phyloP scores from a whole-genome alignment of 2,329 filamentous ascomycete species.

The Cladosporium halotolerans region DNA sequence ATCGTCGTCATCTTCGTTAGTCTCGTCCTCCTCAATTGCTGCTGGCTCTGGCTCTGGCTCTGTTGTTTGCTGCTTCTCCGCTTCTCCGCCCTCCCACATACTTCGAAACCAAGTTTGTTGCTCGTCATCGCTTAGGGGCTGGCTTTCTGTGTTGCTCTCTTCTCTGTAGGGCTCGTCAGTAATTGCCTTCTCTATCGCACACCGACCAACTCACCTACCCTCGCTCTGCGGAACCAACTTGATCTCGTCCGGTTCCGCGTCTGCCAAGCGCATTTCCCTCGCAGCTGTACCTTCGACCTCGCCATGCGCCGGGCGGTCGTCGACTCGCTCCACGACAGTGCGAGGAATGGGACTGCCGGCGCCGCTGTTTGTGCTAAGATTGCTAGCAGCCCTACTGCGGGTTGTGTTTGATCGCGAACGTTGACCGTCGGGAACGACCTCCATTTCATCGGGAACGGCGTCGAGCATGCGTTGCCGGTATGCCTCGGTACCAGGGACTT shows the following conservation, averaged over 20 bases:
- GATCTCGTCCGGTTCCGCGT: slow-evolving; percentile 55
- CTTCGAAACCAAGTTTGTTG: slow-evolving; percentile 28
- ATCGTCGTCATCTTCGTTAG: slow-evolving; percentile 45
- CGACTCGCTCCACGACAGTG: slow-evolving; percentile 57
- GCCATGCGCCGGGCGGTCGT: slow-evolving; percentile 51
- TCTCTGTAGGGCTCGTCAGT: slow-evolving; percentile 1
- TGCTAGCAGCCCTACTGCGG: slow-evolving; percentile 25
- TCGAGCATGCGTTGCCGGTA: slow-evolving; percentile 54
- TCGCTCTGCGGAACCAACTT: slow-evolving; percentile 39
- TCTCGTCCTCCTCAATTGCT: slow-evolving; percentile 43
- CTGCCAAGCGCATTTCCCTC: slow-evolving; percentile 50
- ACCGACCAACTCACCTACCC: slow-evolving; percentile 47
- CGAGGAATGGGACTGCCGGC: slow-evolving; percentile 45
- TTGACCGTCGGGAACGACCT: slow-evolving; percentile 47
- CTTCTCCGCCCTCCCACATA: slow-evolving; percentile 24
- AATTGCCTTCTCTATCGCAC: neutral
- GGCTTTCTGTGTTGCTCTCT: slow-evolving; percentile 3
- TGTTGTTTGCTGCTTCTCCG: slow-evolving; percentile 5
- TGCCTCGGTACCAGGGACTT: slow-evolving; percentile 55
- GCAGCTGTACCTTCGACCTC: slow-evolving; percentile 57
- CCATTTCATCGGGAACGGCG: slow-evolving; percentile 58
- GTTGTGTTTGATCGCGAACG: slow-evolving; percentile 36
- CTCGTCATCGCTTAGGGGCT: slow-evolving; percentile 18
- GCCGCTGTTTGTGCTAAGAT: slow-evolving; percentile 40
- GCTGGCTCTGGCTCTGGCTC: slow-evolving; percentile 33